Evolutionary conservation across 805 yeast genomes (phyloP).

Genomic region (Ogataea siamensis): DNA sequence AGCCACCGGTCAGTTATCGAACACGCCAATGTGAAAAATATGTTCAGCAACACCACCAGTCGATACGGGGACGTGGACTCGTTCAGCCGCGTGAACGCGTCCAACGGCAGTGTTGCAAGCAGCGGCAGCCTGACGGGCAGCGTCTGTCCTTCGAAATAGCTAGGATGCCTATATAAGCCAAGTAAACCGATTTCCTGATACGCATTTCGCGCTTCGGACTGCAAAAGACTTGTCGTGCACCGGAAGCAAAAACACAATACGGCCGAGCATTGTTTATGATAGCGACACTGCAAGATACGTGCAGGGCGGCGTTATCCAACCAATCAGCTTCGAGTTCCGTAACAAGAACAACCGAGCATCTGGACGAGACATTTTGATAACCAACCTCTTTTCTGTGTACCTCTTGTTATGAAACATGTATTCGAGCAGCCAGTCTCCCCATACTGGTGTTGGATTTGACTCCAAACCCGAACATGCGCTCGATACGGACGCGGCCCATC

Average conservation of each 20-base stretch:
- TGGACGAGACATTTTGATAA: slow-evolving; percentile 7
- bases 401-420: slow-evolving; percentile 11
- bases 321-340: slow-evolving; percentile 8
- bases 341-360: slow-evolving; percentile 3
- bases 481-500: slow-evolving; percentile 9
- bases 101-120: slow-evolving; percentile 20
- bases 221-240: slow-evolving; percentile 2
- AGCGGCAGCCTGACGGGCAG: slow-evolving; percentile 21
- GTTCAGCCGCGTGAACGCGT: slow-evolving; percentile 17
- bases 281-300: slow-evolving; percentile 8
- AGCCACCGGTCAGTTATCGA: slow-evolving; percentile 19
- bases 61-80: slow-evolving; percentile 24
- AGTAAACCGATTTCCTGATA: slow-evolving; percentile 1
- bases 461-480: slow-evolving; percentile 7
- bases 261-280: slow-evolving; percentile 1
- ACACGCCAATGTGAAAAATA: slow-evolving; percentile 23
- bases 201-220: slow-evolving; percentile 3
- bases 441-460: slow-evolving; percentile 10
- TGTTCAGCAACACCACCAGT: slow-evolving; percentile 22
- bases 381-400: not conserved
- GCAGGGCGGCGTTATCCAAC: slow-evolving; percentile 16
- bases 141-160: slow-evolving; percentile 14
- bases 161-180: not conserved
- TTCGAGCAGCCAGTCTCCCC: slow-evolving; percentile 15
- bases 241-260: not conserved